Evolutionary conservation across 176 grass and related monocot genomes (phyloP).

Genomic region (Cymbopogon citratus): DNA sequence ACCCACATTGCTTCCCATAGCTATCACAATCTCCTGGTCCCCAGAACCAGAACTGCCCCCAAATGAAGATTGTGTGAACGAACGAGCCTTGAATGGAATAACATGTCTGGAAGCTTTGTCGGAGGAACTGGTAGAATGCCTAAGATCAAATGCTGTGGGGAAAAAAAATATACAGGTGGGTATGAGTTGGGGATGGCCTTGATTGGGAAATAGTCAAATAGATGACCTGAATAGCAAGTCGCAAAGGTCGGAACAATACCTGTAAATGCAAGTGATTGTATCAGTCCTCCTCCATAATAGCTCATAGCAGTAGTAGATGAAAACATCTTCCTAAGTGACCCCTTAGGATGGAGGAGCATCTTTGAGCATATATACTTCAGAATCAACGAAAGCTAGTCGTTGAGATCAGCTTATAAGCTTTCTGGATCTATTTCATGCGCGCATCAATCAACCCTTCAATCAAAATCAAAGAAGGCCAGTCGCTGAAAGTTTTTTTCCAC

Average conservation of each 20-base stretch:
- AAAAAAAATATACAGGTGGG: neutral
- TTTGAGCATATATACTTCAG: neutral
- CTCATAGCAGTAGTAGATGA: constrained; percentile 8
- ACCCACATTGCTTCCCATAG: constrained; percentile 82
- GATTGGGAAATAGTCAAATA: neutral
- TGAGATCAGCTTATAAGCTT: neutral
- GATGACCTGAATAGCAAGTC: neutral
- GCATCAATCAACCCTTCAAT: neutral
- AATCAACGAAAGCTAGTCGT: neutral
- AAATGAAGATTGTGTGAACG: constrained; percentile 18
- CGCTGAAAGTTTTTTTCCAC: neutral
- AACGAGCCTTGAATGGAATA: neutral
- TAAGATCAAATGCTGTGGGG: constrained; percentile 14
- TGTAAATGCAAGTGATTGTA: neutral
- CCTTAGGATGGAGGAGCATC: constrained; percentile 45
- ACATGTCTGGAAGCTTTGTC: neutral
- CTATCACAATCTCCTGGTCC: constrained; percentile 78
- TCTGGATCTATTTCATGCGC: neutral
- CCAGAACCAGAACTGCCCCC: constrained; percentile 20
- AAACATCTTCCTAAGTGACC: constrained; percentile 40
- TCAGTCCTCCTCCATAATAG: constrained; percentile 28
- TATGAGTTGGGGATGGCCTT: neutral
- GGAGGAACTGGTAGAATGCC: neutral
- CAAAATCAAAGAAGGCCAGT: neutral
- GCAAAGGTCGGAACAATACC: constrained; percentile 16